A percentile compares a stretch with the other conserved stretches of the same genome.
Conservation (phyloP, 2,329 filamentous ascomycete species). For the Trichoderma breve region DNA sequence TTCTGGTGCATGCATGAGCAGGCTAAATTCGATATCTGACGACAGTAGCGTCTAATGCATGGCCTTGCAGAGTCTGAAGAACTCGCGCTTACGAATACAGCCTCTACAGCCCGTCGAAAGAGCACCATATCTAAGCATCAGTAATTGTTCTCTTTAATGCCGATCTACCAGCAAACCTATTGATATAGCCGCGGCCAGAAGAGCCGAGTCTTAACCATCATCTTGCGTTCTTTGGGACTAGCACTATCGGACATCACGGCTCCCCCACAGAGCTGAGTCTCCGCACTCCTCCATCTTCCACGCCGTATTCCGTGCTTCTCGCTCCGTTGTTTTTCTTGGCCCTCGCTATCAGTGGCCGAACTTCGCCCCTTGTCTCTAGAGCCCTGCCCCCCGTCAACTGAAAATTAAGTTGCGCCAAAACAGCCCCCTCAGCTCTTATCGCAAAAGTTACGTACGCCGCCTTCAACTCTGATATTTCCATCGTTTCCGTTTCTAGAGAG, state of each 20-base stretch:
- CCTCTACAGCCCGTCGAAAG: neutral
- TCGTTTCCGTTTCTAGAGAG: neutral
- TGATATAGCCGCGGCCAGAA: neutral
- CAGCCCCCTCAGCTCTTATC: neutral
- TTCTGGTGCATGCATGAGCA: neutral
- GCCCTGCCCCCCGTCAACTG: neutral
- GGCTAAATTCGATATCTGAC: neutral
- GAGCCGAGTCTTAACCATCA: slow-evolving; percentile 6
- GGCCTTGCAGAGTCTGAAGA: neutral
- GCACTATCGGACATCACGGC: slow-evolving; percentile 7
- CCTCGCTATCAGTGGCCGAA: neutral
- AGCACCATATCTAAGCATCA: neutral
- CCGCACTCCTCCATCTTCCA: slow-evolving; percentile 8
- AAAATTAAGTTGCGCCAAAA: neutral
- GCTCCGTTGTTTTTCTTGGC: neutral
- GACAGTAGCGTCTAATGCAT: neutral
- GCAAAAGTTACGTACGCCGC: neutral
- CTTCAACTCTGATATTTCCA: neutral
- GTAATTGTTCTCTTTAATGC: neutral
- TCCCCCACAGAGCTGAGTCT: slow-evolving; percentile 7
- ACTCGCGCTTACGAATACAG: neutral
- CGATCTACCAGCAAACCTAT: neutral
- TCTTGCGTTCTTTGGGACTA: neutral
- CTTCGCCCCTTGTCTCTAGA: neutral
- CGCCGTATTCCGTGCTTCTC: neutral